Percentiles rank a stretch among this genome's conserved stretches.
These are phyloP conservation scores for Rickenella mellea DNA, from an alignment of 768 basidiomycete genomes.

Conservation along the genomic window DNA sequence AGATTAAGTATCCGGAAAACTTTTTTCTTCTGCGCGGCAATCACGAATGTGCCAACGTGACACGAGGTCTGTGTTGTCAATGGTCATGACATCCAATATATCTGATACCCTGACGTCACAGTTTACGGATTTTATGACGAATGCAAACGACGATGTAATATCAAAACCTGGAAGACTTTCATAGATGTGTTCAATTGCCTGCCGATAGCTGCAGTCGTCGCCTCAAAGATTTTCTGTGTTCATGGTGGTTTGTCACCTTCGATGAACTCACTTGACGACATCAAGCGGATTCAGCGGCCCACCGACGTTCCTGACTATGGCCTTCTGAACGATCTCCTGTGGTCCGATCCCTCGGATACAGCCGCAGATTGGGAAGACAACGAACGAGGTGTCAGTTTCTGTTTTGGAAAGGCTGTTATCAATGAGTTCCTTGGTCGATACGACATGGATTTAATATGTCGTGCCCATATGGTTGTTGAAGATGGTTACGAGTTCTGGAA, in stretches of 20 bases:
- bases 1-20: conserved; percentile 99
- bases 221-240: conserved; percentile 99
- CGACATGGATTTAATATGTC: conserved; percentile 99
- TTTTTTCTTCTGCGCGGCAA: conserved; percentile 97
- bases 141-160: conserved; percentile 98
- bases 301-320: conserved; percentile 99
- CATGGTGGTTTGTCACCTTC: conserved; percentile 94
- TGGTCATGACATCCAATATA: background rate
- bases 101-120: conserved; percentile 20
- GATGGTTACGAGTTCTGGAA: conserved; percentile 99
- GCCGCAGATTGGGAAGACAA: conserved; percentile 99
- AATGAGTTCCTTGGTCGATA: conserved; percentile 91
- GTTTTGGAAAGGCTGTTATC: conserved; percentile 96
- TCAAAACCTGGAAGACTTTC: conserved; percentile 99
- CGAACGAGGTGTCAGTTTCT: conserved; percentile 97
- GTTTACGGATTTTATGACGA: conserved; percentile 99
- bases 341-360: conserved; percentile 98
- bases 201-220: conserved; percentile 96
- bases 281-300: conserved; percentile 93
- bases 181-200: conserved; percentile 99
- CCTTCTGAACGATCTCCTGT: conserved; percentile 90
- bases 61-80: conserved; percentile 56
- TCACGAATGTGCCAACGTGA: conserved; percentile 99
- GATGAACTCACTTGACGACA: conserved; percentile 94
- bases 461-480: conserved; percentile 99